Percentiles rank a stretch among this genome's conserved stretches.
Evolutionary conservation across 2,329 filamentous ascomycete species (phyloP).

Genomic region (Beauveria asiatica): DNA sequence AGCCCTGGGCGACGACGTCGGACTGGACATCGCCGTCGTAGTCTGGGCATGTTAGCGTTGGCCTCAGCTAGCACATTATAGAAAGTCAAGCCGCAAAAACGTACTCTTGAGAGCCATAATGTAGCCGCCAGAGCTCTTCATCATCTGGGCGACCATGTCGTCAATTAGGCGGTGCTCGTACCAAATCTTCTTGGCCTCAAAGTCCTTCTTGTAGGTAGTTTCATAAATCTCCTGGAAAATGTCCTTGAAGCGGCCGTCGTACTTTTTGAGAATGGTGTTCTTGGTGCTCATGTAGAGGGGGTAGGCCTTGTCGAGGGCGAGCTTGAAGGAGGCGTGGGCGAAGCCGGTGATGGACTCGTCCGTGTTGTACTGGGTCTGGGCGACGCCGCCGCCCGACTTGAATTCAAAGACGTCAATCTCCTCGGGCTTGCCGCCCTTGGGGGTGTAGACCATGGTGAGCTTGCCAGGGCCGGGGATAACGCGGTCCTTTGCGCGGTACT

Average conservation of each 20-base stretch:
- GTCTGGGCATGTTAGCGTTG: slow-evolving; percentile 45
- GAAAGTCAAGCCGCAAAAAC: slow-evolving; percentile 24
- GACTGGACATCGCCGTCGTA: slow-evolving; percentile 99
- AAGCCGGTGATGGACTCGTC: slow-evolving; percentile 92
- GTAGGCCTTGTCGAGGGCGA: slow-evolving; percentile 75
- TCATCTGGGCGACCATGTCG: slow-evolving; percentile 99
- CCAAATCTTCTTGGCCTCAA: slow-evolving; percentile 91
- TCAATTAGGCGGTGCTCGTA: slow-evolving; percentile 99
- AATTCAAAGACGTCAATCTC: slow-evolving; percentile 88
- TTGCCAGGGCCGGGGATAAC: slow-evolving; percentile 78
- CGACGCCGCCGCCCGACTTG: slow-evolving; percentile 75
- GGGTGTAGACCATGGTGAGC: slow-evolving; percentile 91
- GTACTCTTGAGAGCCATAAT: slow-evolving; percentile 97
- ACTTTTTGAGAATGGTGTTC: slow-evolving; percentile 99
- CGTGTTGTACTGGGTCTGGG: slow-evolving; percentile 97
- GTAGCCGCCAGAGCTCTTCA: slow-evolving; percentile 95
- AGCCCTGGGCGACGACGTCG: slow-evolving; percentile 96
- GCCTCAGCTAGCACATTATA: no score
- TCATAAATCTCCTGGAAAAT: slow-evolving; percentile 98
- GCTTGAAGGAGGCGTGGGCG: slow-evolving; percentile 93
- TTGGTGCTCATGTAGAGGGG: slow-evolving; percentile 99
- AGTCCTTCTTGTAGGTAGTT: slow-evolving; percentile 73
- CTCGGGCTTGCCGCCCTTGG: slow-evolving; percentile 70
- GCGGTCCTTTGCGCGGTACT: slow-evolving; percentile 93
- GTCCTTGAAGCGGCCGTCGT: slow-evolving; percentile 98